Evolutionary conservation across 345 rosid genomes (phyloP).

Genomic region (Eucalyptus pumila): DNA sequence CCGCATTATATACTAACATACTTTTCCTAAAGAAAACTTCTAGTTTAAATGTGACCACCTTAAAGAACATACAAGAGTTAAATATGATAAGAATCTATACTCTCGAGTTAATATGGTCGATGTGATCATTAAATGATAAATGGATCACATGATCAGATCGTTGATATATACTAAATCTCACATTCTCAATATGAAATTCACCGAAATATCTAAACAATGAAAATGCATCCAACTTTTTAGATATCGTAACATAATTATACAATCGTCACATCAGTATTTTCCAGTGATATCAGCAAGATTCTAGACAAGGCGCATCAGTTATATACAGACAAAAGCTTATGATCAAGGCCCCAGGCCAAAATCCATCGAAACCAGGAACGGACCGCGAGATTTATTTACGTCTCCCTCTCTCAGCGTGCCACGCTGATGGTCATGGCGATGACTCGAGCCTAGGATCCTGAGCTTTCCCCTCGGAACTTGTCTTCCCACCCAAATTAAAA

Average conservation of each 20-base stretch:
- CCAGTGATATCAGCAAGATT: neutral
- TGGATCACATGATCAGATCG: neutral
- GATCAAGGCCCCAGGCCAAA: neutral
- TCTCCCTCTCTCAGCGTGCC: neutral
- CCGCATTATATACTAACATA: neutral
- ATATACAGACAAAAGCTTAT: neutral
- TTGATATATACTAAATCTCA: neutral
- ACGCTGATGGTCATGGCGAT: neutral
- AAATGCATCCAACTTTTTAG: neutral
- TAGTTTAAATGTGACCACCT: neutral
- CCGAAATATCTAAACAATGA: accelerated
- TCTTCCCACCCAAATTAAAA: neutral
- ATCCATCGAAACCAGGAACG: neutral
- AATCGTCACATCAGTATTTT: neutral
- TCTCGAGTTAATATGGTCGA: accelerated
- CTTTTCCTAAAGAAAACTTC: neutral
- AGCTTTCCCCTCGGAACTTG: neutral
- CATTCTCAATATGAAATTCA: neutral
- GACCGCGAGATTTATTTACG: neutral
- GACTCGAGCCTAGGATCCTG: neutral
- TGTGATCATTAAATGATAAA: neutral
- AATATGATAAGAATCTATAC: neutral
- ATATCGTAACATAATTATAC: neutral
- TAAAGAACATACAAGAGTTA: neutral
- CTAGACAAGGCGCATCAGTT: neutral